These are phyloP conservation scores for Fusarium sp. DNA, from an alignment of 2,329 filamentous ascomycete genomes.

Conservation along the genomic window DNA sequence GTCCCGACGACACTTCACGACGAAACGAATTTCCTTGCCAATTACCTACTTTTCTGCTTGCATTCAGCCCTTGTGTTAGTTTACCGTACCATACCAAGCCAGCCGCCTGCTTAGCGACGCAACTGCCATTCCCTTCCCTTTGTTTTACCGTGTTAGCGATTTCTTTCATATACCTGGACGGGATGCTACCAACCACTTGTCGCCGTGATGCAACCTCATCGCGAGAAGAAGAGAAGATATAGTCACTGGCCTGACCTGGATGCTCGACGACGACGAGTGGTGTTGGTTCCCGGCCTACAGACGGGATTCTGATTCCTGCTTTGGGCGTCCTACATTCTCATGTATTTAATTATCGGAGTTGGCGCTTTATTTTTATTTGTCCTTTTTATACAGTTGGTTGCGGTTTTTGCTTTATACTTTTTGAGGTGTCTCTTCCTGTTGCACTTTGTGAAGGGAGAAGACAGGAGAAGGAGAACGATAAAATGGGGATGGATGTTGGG, in stretches of 20 bases:
- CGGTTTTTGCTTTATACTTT: slow-evolving; percentile 10
- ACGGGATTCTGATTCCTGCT: slow-evolving; percentile 17
- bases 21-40: slow-evolving; percentile 47
- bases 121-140: slow-evolving; percentile 45
- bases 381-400: slow-evolving; percentile 11
- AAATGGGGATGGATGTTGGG: slow-evolving; percentile 17
- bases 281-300: slow-evolving; percentile 15
- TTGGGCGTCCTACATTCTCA: slow-evolving; percentile 28
- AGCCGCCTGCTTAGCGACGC: slow-evolving; percentile 43
- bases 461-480: slow-evolving; percentile 23
- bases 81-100: slow-evolving; percentile 38
- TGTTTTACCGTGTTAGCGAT: slow-evolving; percentile 38
- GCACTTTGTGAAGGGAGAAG: slow-evolving; percentile 18
- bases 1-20: slow-evolving; percentile 42
- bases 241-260: slow-evolving; percentile 29
- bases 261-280: slow-evolving; percentile 29
- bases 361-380: slow-evolving; percentile 23
- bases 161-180: slow-evolving; percentile 24
- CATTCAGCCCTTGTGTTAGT: slow-evolving; percentile 48
- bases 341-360: slow-evolving; percentile 46
- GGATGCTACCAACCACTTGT: slow-evolving; percentile 29
- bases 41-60: slow-evolving; percentile 26
- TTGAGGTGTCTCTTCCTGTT: slow-evolving; percentile 15
- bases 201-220: slow-evolving; percentile 21
- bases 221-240: slow-evolving; percentile 20